These are phyloP conservation scores for Salvia miltiorrhiza DNA, from an alignment of 257 asterid genomes.

Conservation along the genomic window DNA sequence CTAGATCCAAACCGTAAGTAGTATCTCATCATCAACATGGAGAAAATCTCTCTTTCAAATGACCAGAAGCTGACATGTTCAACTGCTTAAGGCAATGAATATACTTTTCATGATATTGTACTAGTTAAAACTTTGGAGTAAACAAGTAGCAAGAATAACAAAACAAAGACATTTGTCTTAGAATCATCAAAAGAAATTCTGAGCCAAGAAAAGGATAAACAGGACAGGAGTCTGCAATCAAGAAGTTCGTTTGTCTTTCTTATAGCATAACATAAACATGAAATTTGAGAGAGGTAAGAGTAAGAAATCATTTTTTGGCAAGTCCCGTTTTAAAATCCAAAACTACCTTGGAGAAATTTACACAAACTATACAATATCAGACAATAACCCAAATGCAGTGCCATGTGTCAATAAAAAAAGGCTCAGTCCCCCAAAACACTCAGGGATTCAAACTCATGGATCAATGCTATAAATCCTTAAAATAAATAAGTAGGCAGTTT, in stretches of 20 bases:
- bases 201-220: constrained; percentile 15
- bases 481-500: not conserved
- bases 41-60: not conserved
- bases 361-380: constrained; percentile 1
- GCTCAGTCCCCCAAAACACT: constrained; percentile 17
- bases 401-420: constrained; percentile 26
- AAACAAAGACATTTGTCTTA: constrained; percentile 1
- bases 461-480: constrained; percentile 14
- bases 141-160: constrained; percentile 1
- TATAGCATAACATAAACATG: constrained; percentile 15
- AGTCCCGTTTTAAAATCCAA: constrained; percentile 8
- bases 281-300: constrained; percentile 10
- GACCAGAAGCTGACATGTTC: not conserved
- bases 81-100: not conserved
- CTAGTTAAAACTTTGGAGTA: not conserved
- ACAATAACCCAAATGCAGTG: constrained; percentile 20
- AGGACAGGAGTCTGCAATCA: constrained; percentile 3
- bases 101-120: constrained; percentile 9
- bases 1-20: constrained; percentile 1
- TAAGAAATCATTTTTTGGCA: not conserved
- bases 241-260: not conserved
- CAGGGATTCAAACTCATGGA: not conserved
- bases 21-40: not conserved
- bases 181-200: not conserved
- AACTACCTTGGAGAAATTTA: not conserved